These are phyloP conservation scores for Sclerotinia nivalis DNA, from an alignment of 2,329 filamentous ascomycete genomes.

Conservation along the genomic window DNA sequence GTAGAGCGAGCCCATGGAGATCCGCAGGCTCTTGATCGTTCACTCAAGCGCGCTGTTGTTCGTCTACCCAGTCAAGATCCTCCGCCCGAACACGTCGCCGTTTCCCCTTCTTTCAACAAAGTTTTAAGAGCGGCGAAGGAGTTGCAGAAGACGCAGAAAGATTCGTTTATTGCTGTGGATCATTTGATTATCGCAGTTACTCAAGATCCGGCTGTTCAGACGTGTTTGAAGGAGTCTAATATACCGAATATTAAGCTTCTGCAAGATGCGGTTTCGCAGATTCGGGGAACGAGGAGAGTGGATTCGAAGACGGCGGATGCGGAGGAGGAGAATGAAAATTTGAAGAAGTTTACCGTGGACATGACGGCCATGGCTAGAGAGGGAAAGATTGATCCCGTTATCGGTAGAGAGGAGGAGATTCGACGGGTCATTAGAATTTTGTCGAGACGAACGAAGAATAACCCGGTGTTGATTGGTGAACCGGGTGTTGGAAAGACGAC, in stretches of 20 bases:
- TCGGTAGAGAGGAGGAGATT: slow-evolving; percentile 95
- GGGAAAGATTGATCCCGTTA: slow-evolving; percentile 97
- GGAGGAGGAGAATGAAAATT: slow-evolving; percentile 89
- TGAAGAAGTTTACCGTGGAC: slow-evolving; percentile 98
- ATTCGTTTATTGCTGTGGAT: slow-evolving; percentile 91
- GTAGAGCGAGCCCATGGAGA: slow-evolving; percentile 93
- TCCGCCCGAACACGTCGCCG: slow-evolving; percentile 82
- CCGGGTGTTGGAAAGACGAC: slow-evolving; percentile 98
- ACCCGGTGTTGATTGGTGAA: slow-evolving; percentile 95
- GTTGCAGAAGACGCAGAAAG: slow-evolving; percentile 95
- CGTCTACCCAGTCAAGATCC: slow-evolving; percentile 92
- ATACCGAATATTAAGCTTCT: slow-evolving; percentile 89
- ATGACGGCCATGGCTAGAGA: slow-evolving; percentile 96
- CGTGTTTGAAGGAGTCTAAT: slow-evolving; percentile 78
- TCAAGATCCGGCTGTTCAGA: slow-evolving; percentile 75
- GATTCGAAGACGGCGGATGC: slow-evolving; percentile 95
- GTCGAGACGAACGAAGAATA: slow-evolving; percentile 95
- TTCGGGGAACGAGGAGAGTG: slow-evolving; percentile 88
- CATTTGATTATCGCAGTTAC: slow-evolving; percentile 85
- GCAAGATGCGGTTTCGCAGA: slow-evolving; percentile 85
- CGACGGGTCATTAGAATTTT: slow-evolving; percentile 88
- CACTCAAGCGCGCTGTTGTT: slow-evolving; percentile 88
- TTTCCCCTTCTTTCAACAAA: slow-evolving; percentile 79
- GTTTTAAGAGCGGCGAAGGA: slow-evolving; percentile 84
- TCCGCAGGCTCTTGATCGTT: slow-evolving; percentile 80